Evolutionary conservation across 2,329 filamentous ascomycete species (phyloP).

Genomic region (Daldinia eschscholtzii): DNA sequence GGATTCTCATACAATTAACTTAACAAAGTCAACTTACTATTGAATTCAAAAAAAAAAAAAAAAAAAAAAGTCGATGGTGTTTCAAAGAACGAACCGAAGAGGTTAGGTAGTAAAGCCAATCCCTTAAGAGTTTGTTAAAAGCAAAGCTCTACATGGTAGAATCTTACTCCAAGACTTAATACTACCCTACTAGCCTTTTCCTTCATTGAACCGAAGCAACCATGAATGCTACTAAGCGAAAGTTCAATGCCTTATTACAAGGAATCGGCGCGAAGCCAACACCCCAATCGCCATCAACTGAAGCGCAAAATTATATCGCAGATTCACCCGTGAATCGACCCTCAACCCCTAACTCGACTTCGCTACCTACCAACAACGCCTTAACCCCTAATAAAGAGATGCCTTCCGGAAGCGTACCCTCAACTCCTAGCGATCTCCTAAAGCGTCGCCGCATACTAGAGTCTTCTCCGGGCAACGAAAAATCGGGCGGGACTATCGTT

Average conservation of each 20-base stretch:
- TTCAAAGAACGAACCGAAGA: conserved; percentile 10
- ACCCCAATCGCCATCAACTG: conserved; percentile 55
- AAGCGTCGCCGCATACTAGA: conserved; percentile 66
- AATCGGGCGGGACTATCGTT: conserved; percentile 52
- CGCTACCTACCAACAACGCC: conserved; percentile 29
- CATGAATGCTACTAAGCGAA: conserved; percentile 85
- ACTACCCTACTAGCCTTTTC: conserved; percentile 9
- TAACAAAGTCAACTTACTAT: conserved; percentile 2
- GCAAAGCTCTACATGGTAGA: conserved; percentile 17
- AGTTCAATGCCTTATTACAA: conserved; percentile 82
- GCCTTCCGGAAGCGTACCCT: conserved; percentile 29
- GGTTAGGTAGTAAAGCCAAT: conserved; percentile 9
- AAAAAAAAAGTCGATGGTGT: neutral
- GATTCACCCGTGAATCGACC: conserved; percentile 42
- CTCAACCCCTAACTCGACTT: conserved; percentile 53
- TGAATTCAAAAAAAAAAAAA: neutral
- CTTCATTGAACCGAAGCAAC: conserved; percentile 37
- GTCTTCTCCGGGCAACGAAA: conserved; percentile 55
- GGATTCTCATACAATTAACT: conserved; percentile 15
- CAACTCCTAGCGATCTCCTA: conserved; percentile 56
- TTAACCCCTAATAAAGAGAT: conserved; percentile 35
- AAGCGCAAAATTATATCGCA: conserved; percentile 52
- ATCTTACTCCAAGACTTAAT: conserved; percentile 23
- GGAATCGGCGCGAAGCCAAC: conserved; percentile 67
- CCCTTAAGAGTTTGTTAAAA: conserved; percentile 13